Evolutionary conservation across 352 stramenopile species (phyloP), one percentile per base, ranked within the genome.

Genomic region (Halophytophthora polymorphica): DNA sequence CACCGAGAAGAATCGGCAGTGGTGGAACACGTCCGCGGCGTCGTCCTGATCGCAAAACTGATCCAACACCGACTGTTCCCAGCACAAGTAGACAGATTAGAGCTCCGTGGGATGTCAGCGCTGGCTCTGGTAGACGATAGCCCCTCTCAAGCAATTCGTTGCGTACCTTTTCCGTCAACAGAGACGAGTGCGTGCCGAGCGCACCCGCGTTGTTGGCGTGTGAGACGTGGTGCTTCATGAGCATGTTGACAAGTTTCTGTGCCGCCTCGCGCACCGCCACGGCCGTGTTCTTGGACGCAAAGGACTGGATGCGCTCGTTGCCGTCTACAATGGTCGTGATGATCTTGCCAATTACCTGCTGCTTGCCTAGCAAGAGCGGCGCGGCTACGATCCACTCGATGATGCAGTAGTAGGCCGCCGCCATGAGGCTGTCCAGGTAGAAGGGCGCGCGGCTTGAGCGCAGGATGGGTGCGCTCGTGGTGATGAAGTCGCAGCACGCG

Each of bases 191-290:
- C 7, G 69, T 65, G 1, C 53, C 69, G 35, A 80, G 62, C 2
- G 69, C 56, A 22, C 63, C 59, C 41, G 64, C 61, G 14, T 68
- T 69, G 45, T 76, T 71, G 0, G 73, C 71, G 45, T 85, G 72
- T 1, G 78, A 79, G n/a, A 84, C 71, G 51, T 95, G 84, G 51
- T 93, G 82, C 53, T 95, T 95, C 74, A 95, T 88, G 29, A 95
- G 56, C 75, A 90, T 91, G 48, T 86, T 90, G 14, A 92, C 66
- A 10, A 95, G 50, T 45, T 90, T 86, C 50, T 92, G 80, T 8
- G 84, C 83, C 34, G 82, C 78, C 33, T 88, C 75, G 3, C 82
- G 84, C 11, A 86, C 77, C 7, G 77, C 70, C 50, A 80, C 59
- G 6, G 68, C 69, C 0, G 73, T 72, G 22, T 51, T 74, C 50